A percentile compares a stretch with the other conserved stretches of the same genome.
Conservation (phyloP, 352 stramenopile species). For the Phytophthora idaei region DNA sequence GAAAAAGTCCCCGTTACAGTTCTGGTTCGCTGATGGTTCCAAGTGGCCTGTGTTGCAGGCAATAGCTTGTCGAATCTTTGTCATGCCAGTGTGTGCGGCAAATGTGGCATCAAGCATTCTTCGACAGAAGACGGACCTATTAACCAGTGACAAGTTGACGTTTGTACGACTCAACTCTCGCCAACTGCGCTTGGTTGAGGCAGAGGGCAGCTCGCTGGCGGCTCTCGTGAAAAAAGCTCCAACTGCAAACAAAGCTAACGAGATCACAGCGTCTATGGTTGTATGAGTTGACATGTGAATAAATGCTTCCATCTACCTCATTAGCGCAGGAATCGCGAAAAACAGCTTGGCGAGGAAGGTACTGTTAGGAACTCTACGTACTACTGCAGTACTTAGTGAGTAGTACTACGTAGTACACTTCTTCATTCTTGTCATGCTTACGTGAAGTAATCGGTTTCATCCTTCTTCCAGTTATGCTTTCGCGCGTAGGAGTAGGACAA, state of each 20-base stretch:
- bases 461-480: too few species aligned
- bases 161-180: slow-evolving; percentile 41
- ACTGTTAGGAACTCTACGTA: too few species aligned
- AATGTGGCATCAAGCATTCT: slow-evolving; percentile 19
- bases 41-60: slow-evolving; percentile 55
- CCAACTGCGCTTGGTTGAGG: slow-evolving; percentile 25
- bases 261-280: slow-evolving; percentile 16
- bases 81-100: slow-evolving; percentile 37
- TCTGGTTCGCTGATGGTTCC: slow-evolving; percentile 57
- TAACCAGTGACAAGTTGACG: slow-evolving; percentile 35
- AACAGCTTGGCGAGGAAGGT: too few species aligned
- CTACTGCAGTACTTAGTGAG: too few species aligned
- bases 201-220: slow-evolving; percentile 12
- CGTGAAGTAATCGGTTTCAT: too few species aligned
- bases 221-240: slow-evolving; percentile 9
- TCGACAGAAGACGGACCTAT: slow-evolving; percentile 19
- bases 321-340: too few species aligned
- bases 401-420: too few species aligned
- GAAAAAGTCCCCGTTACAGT: slow-evolving; percentile 55
- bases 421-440: too few species aligned
- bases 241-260: slow-evolving; percentile 11
- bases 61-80: slow-evolving; percentile 46
- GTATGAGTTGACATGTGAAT: neutral
- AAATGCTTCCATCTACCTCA: neutral
- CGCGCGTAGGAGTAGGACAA: too few species aligned